Percentiles rank a stretch among this genome's conserved stretches.
Evolutionary conservation across 1,139 yeast genomes (phyloP).

Genomic region (Magnusiomyces clavatus): DNA sequence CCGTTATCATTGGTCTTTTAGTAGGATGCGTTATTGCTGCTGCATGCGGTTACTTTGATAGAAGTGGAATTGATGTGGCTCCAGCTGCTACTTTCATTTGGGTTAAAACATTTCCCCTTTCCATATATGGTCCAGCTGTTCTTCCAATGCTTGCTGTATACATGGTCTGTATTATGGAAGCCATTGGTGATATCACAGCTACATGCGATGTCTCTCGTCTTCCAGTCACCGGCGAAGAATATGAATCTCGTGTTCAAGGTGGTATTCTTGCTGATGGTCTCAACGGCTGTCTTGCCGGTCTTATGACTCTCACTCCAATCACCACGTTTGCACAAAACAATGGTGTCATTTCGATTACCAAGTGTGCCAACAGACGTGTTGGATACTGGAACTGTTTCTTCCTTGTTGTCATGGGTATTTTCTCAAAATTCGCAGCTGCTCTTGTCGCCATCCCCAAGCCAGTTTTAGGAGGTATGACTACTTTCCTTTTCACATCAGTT

Average conservation of each 20-base stretch:
- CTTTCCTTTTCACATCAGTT: constrained; percentile 80
- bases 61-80: constrained; percentile 50
- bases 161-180: constrained; percentile 77
- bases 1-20: constrained; percentile 73
- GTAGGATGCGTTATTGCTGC: constrained; percentile 90
- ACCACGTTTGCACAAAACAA: constrained; percentile 90
- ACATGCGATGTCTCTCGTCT: constrained; percentile 83
- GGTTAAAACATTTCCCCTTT: constrained; percentile 73
- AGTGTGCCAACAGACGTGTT: constrained; percentile 77
- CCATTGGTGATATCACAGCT: constrained; percentile 90
- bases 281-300: constrained; percentile 64
- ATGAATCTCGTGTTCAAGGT: constrained; percentile 84
- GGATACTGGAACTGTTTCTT: constrained; percentile 89
- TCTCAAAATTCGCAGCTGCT: constrained; percentile 85
- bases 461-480: constrained; percentile 88
- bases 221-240: constrained; percentile 70
- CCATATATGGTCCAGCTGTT: constrained; percentile 74
- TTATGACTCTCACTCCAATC: constrained; percentile 63
- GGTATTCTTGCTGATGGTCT: constrained; percentile 78
- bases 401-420: constrained; percentile 75
- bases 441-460: constrained; percentile 77
- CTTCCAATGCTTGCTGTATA: constrained; percentile 78
- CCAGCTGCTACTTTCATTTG: constrained; percentile 82
- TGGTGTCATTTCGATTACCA: constrained; percentile 85
- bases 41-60: constrained; percentile 74